A percentile compares a stretch with the other conserved stretches of the same genome.
Conservation (phyloP, 2,329 filamentous ascomycete genomes). For the Fusarium chlamydosporum region DNA sequence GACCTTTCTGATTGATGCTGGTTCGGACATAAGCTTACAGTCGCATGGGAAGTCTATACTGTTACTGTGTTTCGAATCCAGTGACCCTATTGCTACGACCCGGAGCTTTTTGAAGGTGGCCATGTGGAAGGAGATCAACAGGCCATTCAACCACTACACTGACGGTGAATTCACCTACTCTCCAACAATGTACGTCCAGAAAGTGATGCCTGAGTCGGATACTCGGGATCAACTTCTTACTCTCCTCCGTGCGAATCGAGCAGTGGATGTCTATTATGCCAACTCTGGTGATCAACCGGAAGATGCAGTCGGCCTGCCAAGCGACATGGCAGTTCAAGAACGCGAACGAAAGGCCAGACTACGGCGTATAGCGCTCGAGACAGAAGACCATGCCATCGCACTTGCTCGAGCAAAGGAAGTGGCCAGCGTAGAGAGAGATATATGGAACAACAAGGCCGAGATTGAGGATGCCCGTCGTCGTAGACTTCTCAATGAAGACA, state of each 20-base stretch:
- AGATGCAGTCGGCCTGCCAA: conserved; percentile 66
- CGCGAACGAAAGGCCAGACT: conserved; percentile 64
- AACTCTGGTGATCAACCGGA: conserved; percentile 67
- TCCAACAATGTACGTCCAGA: conserved; percentile 72
- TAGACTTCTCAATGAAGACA: conserved; percentile 62
- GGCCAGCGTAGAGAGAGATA: conserved; percentile 65
- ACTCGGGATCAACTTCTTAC: conserved; percentile 60
- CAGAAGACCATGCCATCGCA: conserved; percentile 64
- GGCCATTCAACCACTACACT: conserved; percentile 68
- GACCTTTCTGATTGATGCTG: conserved; percentile 67
- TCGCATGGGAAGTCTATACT: conserved; percentile 71
- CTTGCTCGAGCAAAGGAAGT: conserved; percentile 66
- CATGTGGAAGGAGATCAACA: conserved; percentile 75
- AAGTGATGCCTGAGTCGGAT: conserved; percentile 60
- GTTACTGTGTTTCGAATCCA: conserved; percentile 71
- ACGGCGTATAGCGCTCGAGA: conserved; percentile 61
- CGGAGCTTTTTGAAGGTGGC: conserved; percentile 72
- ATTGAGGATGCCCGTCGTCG: conserved; percentile 66
- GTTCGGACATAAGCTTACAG: conserved; percentile 69
- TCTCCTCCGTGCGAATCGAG: conserved; percentile 67
- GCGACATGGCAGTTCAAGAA: conserved; percentile 65
- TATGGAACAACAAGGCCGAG: conserved; percentile 64
- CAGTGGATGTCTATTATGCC: conserved; percentile 68
- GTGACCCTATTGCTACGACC: conserved; percentile 68
- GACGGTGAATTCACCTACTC: conserved; percentile 71